These are phyloP conservation scores for Annulohypoxylon bovei DNA, from an alignment of 495 filamentous ascomycete species.

Conservation along the genomic window DNA sequence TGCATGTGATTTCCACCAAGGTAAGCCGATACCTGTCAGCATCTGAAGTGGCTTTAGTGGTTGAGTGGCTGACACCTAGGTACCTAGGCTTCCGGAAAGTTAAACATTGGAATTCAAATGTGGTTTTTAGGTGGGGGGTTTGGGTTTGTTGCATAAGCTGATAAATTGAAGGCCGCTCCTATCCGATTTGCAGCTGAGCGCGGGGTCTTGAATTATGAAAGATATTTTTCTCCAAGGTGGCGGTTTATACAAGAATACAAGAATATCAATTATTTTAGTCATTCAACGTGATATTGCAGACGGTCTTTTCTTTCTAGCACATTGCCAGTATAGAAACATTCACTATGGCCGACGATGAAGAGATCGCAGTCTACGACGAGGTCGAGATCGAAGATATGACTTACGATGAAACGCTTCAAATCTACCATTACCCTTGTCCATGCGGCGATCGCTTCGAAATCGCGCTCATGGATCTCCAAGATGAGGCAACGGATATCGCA, in stretches of 20 bases:
- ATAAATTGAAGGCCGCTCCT: conserved; percentile 25
- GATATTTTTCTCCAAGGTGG: conserved; percentile 22
- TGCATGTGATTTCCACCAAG: conserved; percentile 43
- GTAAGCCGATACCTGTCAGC: not conserved
- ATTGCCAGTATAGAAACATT: not conserved
- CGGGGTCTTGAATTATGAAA: conserved; percentile 27
- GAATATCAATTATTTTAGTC: too few species aligned
- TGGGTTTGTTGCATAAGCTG: conserved; percentile 22
- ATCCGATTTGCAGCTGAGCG: conserved; percentile 29
- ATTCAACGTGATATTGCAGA: not conserved
- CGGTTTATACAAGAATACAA: conserved; percentile 1
- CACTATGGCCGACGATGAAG: conserved; percentile 72
- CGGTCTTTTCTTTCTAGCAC: not conserved
- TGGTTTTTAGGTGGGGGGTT: conserved; percentile 19
- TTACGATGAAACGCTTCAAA: conserved; percentile 80
- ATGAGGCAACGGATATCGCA: conserved; percentile 84
- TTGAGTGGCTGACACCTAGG: too few species aligned
- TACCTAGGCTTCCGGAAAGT: too few species aligned
- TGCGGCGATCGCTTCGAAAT: conserved; percentile 99
- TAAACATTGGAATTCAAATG: not conserved
- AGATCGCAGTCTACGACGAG: conserved; percentile 89
- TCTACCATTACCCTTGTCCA: conserved; percentile 96
- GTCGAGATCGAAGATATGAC: conserved; percentile 99
- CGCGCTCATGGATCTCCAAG: conserved; percentile 80
- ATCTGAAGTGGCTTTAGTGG: conserved; percentile 29